Percentiles rank a stretch among this genome's conserved stretches.
phyloP scores from a whole-genome alignment of 2,329 filamentous ascomycete species.

The Fusarium heterosporum region DNA sequence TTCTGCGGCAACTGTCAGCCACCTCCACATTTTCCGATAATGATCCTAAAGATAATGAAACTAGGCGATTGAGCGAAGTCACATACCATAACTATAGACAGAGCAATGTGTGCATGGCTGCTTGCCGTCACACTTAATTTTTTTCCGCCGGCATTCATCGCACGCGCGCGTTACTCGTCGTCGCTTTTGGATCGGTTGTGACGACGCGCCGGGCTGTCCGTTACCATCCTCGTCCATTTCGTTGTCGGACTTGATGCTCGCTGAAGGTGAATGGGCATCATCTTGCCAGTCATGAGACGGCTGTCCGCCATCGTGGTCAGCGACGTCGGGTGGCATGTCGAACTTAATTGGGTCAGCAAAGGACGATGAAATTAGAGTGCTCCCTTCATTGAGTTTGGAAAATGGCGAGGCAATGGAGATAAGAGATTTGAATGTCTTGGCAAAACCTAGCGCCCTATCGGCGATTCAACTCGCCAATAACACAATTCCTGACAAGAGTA shows the following conservation, averaged over 20 bases:
- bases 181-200: slow-evolving; percentile 77
- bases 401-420: slow-evolving; percentile 16
- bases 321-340: slow-evolving; percentile 55
- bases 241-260: slow-evolving; percentile 58
- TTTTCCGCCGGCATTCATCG: slow-evolving; percentile 85
- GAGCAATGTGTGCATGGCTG: slow-evolving; percentile 95
- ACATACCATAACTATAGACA: slow-evolving; percentile 94
- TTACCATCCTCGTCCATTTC: slow-evolving; percentile 55
- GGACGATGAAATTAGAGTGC: slow-evolving; percentile 14
- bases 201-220: slow-evolving; percentile 52
- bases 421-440: slow-evolving; percentile 27
- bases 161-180: slow-evolving; percentile 83
- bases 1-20: slow-evolving; percentile 64
- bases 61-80: slow-evolving; percentile 4
- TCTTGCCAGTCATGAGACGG: slow-evolving; percentile 54
- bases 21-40: slow-evolving; percentile 1
- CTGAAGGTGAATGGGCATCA: slow-evolving; percentile 56
- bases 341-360: slow-evolving; percentile 44
- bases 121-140: slow-evolving; percentile 89
- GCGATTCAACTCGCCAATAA: slow-evolving; percentile 14
- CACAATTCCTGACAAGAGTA: background rate
- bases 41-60: slow-evolving; percentile 2
- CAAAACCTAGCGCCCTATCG: slow-evolving; percentile 14
- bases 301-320: slow-evolving; percentile 58
- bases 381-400: background rate